Conservation (phyloP, 805 yeast genomes). For the Myxozyma melibiosi region DNA sequence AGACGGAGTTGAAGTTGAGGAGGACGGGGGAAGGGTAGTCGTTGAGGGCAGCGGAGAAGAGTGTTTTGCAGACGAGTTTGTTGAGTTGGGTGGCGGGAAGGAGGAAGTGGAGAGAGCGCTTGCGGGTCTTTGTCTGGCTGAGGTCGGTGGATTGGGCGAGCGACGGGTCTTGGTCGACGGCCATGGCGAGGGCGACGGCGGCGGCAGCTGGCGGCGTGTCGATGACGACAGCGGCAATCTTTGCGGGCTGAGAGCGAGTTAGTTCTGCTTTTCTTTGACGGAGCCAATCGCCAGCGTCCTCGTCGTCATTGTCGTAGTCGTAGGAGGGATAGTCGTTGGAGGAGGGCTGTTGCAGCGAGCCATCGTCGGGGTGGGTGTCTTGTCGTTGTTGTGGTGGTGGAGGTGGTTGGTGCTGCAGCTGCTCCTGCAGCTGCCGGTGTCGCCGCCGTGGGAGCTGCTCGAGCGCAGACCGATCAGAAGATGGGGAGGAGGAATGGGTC, state of each 20-base stretch:
- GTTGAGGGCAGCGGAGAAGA: conserved; percentile 31
- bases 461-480: too few relatives aligned
- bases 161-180: conserved; percentile 7
- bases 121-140: conserved; percentile 9
- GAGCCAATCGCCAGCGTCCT: conserved; percentile 7
- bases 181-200: conserved; percentile 11
- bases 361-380: too few relatives aligned
- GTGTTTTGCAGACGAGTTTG: conserved; percentile 27
- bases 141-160: conserved; percentile 1
- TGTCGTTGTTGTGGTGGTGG: not conserved
- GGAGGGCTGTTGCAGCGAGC: too few relatives aligned
- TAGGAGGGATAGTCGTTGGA: too few relatives aligned
- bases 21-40: conserved; percentile 29
- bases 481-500: too few relatives aligned
- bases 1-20: conserved; percentile 26
- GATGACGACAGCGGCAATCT: conserved; percentile 20
- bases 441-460: not conserved
- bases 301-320: too few relatives aligned
- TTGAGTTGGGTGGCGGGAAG: conserved; percentile 32
- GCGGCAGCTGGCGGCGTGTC: conserved; percentile 22
- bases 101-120: conserved; percentile 28
- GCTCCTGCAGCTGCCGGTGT: conserved; percentile 12
- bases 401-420: not conserved
- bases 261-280: not conserved
- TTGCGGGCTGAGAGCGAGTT: conserved; percentile 13